Evolutionary conservation across 2,329 filamentous ascomycete genomes (phyloP).

Genomic region (Claviceps digitariae): DNA sequence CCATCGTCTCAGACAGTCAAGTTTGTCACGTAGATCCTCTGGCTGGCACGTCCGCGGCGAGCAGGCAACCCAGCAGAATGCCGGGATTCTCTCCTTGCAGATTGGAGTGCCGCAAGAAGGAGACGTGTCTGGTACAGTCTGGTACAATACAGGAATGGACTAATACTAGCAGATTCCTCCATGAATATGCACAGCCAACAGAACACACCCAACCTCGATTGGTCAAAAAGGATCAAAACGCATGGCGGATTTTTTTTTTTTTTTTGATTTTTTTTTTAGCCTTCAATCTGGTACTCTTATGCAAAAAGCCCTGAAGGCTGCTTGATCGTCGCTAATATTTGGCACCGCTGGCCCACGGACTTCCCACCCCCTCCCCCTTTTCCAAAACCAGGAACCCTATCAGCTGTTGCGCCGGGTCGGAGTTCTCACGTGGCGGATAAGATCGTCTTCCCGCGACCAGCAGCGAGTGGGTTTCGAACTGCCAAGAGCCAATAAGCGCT

Average conservation of each 20-base stretch:
- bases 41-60: not conserved
- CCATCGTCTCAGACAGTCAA: not conserved
- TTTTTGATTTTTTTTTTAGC: no score
- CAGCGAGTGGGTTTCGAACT: not conserved
- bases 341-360: not conserved
- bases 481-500: not conserved
- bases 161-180: not conserved
- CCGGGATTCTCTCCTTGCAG: not conserved
- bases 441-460: not conserved
- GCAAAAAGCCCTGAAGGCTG: not conserved
- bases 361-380: not conserved
- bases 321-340: not conserved
- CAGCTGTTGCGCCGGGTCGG: not conserved
- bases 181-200: not conserved
- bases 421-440: not conserved
- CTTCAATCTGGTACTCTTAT: not conserved
- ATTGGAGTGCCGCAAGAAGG: not conserved
- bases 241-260: not conserved
- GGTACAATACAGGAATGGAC: not conserved
- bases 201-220: not conserved
- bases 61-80: not conserved
- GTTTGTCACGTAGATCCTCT: not conserved
- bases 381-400: no score
- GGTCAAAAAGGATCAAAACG: not conserved
- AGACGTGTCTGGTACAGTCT: not conserved